These are phyloP conservation scores for Tolypocladium sp. DNA, from an alignment of 2,329 filamentous ascomycete genomes.

Conservation along the genomic window DNA sequence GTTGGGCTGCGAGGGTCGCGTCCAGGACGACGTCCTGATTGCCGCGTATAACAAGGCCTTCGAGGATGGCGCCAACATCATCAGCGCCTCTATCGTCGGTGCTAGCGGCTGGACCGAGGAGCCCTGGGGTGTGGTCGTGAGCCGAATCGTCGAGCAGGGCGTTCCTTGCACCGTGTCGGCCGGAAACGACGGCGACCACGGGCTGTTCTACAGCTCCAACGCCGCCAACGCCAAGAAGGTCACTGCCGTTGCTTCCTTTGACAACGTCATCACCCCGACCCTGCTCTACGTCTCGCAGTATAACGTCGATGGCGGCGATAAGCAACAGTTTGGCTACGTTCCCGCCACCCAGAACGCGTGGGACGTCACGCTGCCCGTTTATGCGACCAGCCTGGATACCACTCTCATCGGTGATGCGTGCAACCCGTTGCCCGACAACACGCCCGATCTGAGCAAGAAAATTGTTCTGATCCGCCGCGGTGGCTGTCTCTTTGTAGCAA, in stretches of 20 bases:
- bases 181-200: constrained; percentile 37
- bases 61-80: constrained; percentile 43
- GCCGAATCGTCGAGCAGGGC: constrained; percentile 43
- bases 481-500: constrained; percentile 39
- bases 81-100: constrained; percentile 45
- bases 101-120: constrained; percentile 42
- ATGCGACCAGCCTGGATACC: constrained; percentile 39
- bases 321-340: background rate
- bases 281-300: constrained; percentile 33
- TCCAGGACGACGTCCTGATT: constrained; percentile 25
- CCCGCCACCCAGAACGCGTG: constrained; percentile 22
- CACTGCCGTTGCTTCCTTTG: constrained; percentile 39
- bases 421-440: constrained; percentile 31
- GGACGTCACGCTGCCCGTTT: constrained; percentile 37
- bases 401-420: constrained; percentile 41
- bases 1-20: constrained; percentile 20
- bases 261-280: constrained; percentile 33
- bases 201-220: constrained; percentile 39
- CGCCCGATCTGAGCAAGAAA: constrained; percentile 46
- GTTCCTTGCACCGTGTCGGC: constrained; percentile 43
- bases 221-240: constrained; percentile 38
- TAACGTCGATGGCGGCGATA: constrained; percentile 23
- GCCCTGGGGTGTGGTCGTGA: constrained; percentile 38
- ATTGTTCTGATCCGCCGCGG: constrained; percentile 54
- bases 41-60: constrained; percentile 29